These are phyloP conservation scores for Ceratobasidium sp. DNA, from an alignment of 1,284 basidiomycete genomes.

Conservation along the genomic window DNA sequence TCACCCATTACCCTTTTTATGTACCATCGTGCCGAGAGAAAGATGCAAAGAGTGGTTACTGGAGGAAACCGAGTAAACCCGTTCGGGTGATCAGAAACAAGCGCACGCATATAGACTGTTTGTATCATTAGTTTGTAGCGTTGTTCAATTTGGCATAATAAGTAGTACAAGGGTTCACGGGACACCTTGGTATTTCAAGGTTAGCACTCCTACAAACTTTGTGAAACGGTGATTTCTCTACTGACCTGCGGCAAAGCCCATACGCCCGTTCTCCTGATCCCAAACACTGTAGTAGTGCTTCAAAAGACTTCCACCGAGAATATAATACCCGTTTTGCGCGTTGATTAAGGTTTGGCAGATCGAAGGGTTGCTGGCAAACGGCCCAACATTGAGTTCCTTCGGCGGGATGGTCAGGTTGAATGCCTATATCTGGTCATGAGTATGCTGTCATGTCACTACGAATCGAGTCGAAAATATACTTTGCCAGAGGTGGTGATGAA, in stretches of 20 bases:
- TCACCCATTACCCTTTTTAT: slow-evolving; percentile 4
- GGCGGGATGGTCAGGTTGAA: slow-evolving; percentile 70
- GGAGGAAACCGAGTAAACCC: background rate
- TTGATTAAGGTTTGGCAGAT: slow-evolving; percentile 62
- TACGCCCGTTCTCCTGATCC: slow-evolving; percentile 61
- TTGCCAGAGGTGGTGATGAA: slow-evolving; percentile 64
- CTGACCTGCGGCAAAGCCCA: slow-evolving; percentile 62
- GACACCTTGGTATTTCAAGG: no score
- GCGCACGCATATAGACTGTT: background rate
- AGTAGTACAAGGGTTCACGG: no score
- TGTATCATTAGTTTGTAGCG: background rate
- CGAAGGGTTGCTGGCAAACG: slow-evolving; percentile 56
- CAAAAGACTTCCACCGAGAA: slow-evolving; percentile 66
- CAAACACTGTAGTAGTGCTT: slow-evolving; percentile 71
- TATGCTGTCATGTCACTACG: background rate
- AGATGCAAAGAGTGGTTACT: slow-evolving; percentile 9
- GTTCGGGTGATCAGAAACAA: background rate
- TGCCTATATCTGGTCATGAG: slow-evolving; percentile 47
- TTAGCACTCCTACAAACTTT: no score
- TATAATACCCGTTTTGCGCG: slow-evolving; percentile 63
- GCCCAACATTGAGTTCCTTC: slow-evolving; percentile 68
- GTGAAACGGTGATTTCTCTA: no score
- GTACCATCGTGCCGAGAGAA: background rate
- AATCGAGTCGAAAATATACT: background rate
- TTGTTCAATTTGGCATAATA: background rate